phyloP scores from a whole-genome alignment of 192 early-diverging fungal genomes.

The Coemansia umbellata region DNA sequence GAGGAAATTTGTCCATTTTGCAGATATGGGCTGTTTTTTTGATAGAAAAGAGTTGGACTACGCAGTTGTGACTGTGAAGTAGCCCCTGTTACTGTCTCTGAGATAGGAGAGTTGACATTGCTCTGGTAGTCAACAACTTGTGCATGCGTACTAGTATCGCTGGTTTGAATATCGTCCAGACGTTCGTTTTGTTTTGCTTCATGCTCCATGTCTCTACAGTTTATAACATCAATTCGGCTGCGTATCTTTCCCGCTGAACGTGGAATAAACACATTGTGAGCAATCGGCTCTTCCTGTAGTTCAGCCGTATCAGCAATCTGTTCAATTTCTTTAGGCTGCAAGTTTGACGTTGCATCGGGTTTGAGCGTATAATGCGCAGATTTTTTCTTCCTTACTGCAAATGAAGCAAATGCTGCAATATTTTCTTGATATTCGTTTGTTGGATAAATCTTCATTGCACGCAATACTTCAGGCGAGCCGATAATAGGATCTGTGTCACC shows the following conservation, averaged over 20 bases:
- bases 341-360: no score
- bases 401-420: slow-evolving; percentile 20
- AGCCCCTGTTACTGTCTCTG: background rate
- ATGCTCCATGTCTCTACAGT: background rate
- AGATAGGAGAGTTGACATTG: background rate
- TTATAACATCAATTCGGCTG: slow-evolving; percentile 1
- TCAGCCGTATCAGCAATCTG: no score
- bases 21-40: slow-evolving; percentile 5
- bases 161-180: no score
- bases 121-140: background rate
- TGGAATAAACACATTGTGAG: slow-evolving; percentile 5
- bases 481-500: slow-evolving; percentile 13
- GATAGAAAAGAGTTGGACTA: slow-evolving; percentile 14
- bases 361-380: no score
- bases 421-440: slow-evolving; percentile 20
- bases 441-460: slow-evolving; percentile 10
- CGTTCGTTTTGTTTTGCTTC: background rate
- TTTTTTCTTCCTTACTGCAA: slow-evolving; percentile 4
- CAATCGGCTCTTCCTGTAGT: no score
- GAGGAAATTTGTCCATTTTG: slow-evolving; percentile 3
- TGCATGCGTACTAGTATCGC: background rate
- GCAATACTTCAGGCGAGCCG: slow-evolving; percentile 33
- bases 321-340: no score
- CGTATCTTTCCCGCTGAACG: slow-evolving; percentile 20
- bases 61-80: slow-evolving; percentile 8